A percentile compares a stretch with the other conserved stretches of the same genome.
phyloP scores from a whole-genome alignment of 352 stramenopile species.

The Phytophthora capsici region DNA sequence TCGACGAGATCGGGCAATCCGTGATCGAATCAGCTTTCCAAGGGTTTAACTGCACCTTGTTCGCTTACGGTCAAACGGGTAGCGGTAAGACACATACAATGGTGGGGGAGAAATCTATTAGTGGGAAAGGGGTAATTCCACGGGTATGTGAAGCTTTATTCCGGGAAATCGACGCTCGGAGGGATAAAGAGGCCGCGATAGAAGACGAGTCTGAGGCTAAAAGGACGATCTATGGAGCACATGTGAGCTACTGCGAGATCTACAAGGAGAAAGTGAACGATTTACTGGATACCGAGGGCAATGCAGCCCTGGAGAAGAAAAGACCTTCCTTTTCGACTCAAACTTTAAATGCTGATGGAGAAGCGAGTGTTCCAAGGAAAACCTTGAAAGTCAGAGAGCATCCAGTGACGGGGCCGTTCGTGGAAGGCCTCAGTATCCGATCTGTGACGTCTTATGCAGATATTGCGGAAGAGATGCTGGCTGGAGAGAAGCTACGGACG shows the following conservation, averaged over 20 bases:
- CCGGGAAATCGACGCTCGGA: conserved; percentile 58
- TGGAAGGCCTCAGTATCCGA: conserved; percentile 75
- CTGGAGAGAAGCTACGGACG: conserved; percentile 94
- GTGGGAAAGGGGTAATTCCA: conserved; percentile 77
- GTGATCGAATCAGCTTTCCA: conserved; percentile 80
- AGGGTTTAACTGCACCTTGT: conserved; percentile 85
- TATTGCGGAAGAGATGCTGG: conserved; percentile 77
- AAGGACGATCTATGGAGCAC: conserved; percentile 55
- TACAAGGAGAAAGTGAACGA: conserved; percentile 91
- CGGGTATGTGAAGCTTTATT: conserved; percentile 85
- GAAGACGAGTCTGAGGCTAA: conserved; percentile 15
- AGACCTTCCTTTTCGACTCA: conserved; percentile 39
- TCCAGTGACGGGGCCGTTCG: conserved; percentile 83
- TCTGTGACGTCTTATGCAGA: conserved; percentile 83
- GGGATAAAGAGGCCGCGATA: conserved; percentile 31
- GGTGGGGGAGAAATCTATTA: conserved; percentile 68
- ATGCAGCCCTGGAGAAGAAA: conserved; percentile 16
- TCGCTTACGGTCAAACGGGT: conserved; percentile 84
- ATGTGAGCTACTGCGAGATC: conserved; percentile 86
- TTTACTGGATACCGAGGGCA: conserved; percentile 55
- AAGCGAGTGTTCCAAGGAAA: conserved; percentile 14
- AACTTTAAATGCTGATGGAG: conserved; percentile 11
- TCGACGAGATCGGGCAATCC: conserved; percentile 75
- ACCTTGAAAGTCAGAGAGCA: conserved; percentile 83
- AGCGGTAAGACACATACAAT: conserved; percentile 89